Percentiles rank a stretch among this genome's conserved stretches.
These are phyloP conservation scores for Cadophora sp. DNA, from an alignment of 2,329 filamentous ascomycete genomes.

Conservation along the genomic window DNA sequence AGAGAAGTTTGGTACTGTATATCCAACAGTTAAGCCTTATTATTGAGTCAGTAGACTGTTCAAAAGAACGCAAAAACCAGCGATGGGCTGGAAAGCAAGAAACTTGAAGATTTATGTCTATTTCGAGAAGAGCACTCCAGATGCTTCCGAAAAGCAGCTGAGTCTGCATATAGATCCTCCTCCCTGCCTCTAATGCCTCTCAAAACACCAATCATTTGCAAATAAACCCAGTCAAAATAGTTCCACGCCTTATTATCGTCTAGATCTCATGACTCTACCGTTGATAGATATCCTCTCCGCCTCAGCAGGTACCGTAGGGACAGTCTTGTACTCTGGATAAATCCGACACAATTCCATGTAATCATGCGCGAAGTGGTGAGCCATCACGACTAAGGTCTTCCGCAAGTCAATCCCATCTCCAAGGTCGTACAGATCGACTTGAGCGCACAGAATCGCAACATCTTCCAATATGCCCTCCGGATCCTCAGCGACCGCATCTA, in stretches of 20 bases:
- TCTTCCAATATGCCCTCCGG: background rate
- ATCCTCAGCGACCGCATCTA: background rate
- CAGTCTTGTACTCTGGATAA: conserved; percentile 4
- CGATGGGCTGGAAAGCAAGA: no score
- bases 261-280: background rate
- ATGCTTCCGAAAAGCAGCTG: no score
- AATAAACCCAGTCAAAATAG: background rate
- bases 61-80: no score
- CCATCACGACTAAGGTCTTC: conserved; percentile 7
- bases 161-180: no score
- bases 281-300: no score
- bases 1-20: background rate
- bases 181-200: no score
- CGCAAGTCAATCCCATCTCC: background rate
- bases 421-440: background rate
- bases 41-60: no score
- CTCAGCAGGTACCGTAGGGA: background rate
- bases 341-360: conserved; percentile 1
- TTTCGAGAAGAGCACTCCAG: no score
- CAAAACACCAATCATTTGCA: no score
- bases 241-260: no score
- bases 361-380: background rate
- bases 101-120: no score
- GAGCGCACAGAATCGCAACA: background rate
- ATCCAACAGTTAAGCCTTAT: background rate